A percentile compares a stretch with the other conserved stretches of the same genome.
Evolutionary conservation across 2,329 filamentous ascomycete species (phyloP).

Genomic region (Macrophomina tecta): DNA sequence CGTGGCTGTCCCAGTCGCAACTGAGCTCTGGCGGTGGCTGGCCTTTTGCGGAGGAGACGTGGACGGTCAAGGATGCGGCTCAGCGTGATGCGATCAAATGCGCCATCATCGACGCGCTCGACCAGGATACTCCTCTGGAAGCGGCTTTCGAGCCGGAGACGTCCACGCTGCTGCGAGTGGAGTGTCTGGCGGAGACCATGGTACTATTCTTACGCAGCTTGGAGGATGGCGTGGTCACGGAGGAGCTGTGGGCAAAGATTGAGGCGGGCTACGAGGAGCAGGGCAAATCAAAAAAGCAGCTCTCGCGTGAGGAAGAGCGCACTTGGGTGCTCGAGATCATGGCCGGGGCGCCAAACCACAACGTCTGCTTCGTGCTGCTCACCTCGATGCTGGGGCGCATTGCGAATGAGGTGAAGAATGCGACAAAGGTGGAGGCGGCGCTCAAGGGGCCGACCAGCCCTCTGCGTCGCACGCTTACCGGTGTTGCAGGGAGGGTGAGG

Average conservation of each 20-base stretch:
- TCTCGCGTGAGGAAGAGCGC: constrained; percentile 61
- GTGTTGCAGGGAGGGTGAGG: constrained; percentile 36
- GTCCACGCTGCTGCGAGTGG: constrained; percentile 71
- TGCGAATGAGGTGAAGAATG: constrained; percentile 59
- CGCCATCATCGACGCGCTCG: constrained; percentile 68
- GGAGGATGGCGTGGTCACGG: constrained; percentile 78
- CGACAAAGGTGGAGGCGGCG: constrained; percentile 44
- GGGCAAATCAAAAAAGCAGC: constrained; percentile 49
- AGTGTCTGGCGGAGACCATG: constrained; percentile 74
- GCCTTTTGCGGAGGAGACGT: constrained; percentile 64
- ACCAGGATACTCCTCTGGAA: constrained; percentile 69
- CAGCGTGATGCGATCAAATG: constrained; percentile 53
- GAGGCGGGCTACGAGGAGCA: constrained; percentile 58
- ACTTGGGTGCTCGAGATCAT: constrained; percentile 75
- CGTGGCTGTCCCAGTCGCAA: constrained; percentile 51
- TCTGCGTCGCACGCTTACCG: constrained; percentile 28
- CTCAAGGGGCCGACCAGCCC: constrained; percentile 25
- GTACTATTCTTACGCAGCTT: constrained; percentile 76
- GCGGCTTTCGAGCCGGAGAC: constrained; percentile 65
- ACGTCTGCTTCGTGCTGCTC: constrained; percentile 87
- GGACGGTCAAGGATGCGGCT: constrained; percentile 49
- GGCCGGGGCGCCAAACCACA: constrained; percentile 72
- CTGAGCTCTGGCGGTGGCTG: constrained; percentile 49
- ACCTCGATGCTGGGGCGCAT: constrained; percentile 74
- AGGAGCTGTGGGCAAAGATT: constrained; percentile 72